Evolutionary conservation across 192 early-diverging fungal genomes (phyloP).

Genomic region (Coemansia sp.): DNA sequence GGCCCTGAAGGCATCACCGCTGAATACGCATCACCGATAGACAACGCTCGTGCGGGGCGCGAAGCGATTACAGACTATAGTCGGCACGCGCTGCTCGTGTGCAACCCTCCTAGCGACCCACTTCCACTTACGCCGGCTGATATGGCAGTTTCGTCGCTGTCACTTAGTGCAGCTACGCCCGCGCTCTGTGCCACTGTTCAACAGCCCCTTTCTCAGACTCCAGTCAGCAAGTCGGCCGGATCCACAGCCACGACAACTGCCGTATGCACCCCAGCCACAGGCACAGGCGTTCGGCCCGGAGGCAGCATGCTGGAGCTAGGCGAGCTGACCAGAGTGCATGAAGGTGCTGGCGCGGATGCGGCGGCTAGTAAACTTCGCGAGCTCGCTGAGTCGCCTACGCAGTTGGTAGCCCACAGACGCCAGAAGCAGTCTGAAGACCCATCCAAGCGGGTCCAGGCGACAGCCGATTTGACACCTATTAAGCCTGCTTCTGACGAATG

Average conservation of each 20-base stretch:
- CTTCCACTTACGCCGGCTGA: constrained; percentile 25
- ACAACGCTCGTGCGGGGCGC: neutral
- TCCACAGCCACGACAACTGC: constrained; percentile 16
- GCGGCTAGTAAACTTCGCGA: neutral
- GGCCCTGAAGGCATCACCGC: neutral
- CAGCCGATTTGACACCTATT: neutral
- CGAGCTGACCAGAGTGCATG: neutral
- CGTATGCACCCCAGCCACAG: constrained; percentile 24
- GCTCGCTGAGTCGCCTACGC: constrained; percentile 25
- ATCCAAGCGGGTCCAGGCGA: constrained; percentile 1
- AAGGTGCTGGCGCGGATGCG: neutral
- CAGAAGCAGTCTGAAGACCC: neutral
- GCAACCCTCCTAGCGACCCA: constrained; percentile 37
- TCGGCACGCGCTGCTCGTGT: constrained; percentile 17
- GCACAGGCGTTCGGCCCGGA: neutral
- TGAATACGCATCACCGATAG: neutral
- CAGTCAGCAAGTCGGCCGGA: constrained; percentile 12
- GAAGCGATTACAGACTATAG: neutral
- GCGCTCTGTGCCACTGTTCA: neutral
- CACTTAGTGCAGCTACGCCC: neutral
- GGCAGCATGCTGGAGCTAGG: neutral
- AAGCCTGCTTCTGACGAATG: constrained; percentile 1
- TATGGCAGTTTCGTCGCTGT: constrained; percentile 15
- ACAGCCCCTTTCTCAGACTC: constrained; percentile 12
- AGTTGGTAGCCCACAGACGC: constrained; percentile 7